Base-by-base conservation (phyloP, 2,329 filamentous ascomycete species). In the Zasmidium angulare region DNA sequence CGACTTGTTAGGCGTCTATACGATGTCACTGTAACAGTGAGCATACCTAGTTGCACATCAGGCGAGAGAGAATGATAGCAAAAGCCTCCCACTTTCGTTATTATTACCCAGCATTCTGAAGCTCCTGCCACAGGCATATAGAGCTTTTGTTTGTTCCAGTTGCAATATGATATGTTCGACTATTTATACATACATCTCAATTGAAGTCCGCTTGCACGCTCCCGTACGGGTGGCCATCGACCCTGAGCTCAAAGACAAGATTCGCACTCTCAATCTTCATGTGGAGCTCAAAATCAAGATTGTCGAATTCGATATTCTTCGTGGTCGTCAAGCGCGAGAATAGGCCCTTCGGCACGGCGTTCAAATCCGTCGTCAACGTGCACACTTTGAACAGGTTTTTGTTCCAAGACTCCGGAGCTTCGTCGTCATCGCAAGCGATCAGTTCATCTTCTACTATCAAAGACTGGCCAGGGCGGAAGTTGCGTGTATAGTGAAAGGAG, bases 401-500 rank as follows among this genome's bases (percentile, higher is more conserved):
- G n/a, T 70, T 69, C 66, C 73, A 78, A 1, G 78, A 76, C 23
- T 79, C 81, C 0, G 86, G 89, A 4, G 86, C 87, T 54, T 81
- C 80, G 63, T 92, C 89, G 2, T 84, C 82, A 58, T 90, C 88
- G 67, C 87, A 91, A 2, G 88, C 89, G 61, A 93, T 90, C 40
- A 93, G 78, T 68, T 93, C 89, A 74, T 93, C 90, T 53, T 90
- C 89, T 4, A 93, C 90, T 2, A 91, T 76, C 6, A 92, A 82
- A 0, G 87, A 89, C 74, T 93, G 90, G 0, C 88, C 87, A 0
- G 89, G 89, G 1, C 89, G 85, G 77, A 93, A 93, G 74, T 93
- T 93, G 62, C 90, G 87, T 2, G 90, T 93, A 76, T 93, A 93
- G 78, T 93, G 89, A 76, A 93, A 93, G 1, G 88, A 89, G 59